These are phyloP conservation scores for Xerocomus amazonicus DNA, from an alignment of 1,284 basidiomycete genomes.

Conservation along the genomic window DNA sequence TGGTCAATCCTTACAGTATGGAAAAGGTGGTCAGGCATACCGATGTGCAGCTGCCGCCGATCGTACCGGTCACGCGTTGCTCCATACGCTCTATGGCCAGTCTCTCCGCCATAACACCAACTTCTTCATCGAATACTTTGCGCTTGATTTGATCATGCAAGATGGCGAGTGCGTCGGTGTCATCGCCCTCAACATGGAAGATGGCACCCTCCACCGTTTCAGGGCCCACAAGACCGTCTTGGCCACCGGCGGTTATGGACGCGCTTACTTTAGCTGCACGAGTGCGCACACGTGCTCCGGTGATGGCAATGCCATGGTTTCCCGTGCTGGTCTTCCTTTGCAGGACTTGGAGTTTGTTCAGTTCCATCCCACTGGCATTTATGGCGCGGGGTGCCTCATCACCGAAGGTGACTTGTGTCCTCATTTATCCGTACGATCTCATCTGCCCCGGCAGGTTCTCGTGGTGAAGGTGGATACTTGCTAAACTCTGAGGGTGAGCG, in stretches of 20 bases:
- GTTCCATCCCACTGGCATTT: constrained; percentile 99
- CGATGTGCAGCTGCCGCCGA: constrained; percentile 98
- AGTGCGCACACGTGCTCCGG: constrained; percentile 99
- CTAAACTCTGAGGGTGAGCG: constrained; percentile 99
- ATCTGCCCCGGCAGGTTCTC: constrained; percentile 63
- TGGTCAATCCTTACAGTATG: constrained; percentile 95
- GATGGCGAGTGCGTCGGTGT: constrained; percentile 99
- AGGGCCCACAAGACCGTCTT: constrained; percentile 97
- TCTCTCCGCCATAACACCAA: constrained; percentile 99
- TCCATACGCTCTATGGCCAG: constrained; percentile 99
- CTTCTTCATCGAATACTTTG: constrained; percentile 99
- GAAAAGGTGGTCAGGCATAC: constrained; percentile 99
- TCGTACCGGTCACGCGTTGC: constrained; percentile 96
- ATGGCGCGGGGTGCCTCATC: constrained; percentile 98
- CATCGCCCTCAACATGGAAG: constrained; percentile 98
- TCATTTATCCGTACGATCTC: constrained; percentile 3
- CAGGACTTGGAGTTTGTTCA: constrained; percentile 99
- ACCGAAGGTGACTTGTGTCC: constrained; percentile 72
- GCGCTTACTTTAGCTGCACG: constrained; percentile 98
- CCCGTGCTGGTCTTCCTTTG: constrained; percentile 92
- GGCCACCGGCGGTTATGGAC: constrained; percentile 98
- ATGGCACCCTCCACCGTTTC: constrained; percentile 98
- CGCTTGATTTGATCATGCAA: constrained; percentile 97
- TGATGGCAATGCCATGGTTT: constrained; percentile 99
- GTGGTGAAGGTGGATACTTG: constrained; percentile 98